Conservation (phyloP, 768 basidiomycete species). For the Kwoniella mangroviensis region DNA sequence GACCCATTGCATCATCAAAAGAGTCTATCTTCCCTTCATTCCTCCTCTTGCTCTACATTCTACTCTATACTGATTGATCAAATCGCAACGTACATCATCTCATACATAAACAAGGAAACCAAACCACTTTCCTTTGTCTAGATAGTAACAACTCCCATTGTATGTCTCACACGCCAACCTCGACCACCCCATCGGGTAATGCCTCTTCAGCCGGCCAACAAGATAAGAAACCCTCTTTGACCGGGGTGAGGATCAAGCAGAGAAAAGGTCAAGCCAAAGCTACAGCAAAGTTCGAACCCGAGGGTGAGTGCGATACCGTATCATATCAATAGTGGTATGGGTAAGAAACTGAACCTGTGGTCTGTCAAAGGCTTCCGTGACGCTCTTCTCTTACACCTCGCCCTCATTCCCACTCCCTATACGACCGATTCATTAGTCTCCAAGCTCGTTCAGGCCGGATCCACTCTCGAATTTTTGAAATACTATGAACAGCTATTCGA, state of each 20-base stretch:
- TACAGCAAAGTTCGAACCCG: constrained; percentile 56
- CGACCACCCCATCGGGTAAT: constrained; percentile 46
- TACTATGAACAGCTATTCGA: constrained; percentile 97
- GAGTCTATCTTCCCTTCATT: not conserved
- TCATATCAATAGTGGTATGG: not conserved
- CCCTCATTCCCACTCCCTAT: constrained; percentile 48
- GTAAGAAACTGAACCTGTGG: not conserved
- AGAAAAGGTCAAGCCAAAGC: constrained; percentile 56
- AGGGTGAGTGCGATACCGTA: constrained; percentile 39
- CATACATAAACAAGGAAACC: not conserved
- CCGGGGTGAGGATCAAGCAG: constrained; percentile 57
- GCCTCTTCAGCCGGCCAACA: constrained; percentile 28
- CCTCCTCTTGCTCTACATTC: not conserved
- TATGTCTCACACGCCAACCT: constrained; percentile 54
- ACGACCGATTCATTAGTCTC: constrained; percentile 50
- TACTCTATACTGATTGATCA: not conserved
- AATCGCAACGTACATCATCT: not conserved
- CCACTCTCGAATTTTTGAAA: constrained; percentile 91
- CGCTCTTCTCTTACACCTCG: constrained; percentile 54
- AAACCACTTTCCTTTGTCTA: not conserved
- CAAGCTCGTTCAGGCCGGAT: constrained; percentile 82
- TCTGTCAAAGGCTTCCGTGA: constrained; percentile 51
- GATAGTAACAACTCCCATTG: constrained; percentile 31
- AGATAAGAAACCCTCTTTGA: constrained; percentile 52
- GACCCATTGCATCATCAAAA: constrained; percentile 6